A percentile compares a stretch with the other conserved stretches of the same genome.
Conservation (phyloP, 441 rosid species). For the Biscutella laevigata region DNA sequence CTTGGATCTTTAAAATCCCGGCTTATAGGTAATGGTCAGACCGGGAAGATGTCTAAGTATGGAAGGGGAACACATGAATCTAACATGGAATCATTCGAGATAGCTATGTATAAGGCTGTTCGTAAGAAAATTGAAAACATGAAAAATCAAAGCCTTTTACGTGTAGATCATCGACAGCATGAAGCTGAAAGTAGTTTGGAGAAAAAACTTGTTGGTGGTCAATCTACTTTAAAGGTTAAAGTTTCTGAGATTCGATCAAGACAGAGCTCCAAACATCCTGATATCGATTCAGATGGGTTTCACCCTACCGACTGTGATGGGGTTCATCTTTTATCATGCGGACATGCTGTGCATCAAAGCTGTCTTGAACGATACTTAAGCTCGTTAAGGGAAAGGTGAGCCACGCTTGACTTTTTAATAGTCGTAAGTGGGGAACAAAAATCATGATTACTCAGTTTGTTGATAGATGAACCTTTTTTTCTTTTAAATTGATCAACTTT, state of each 20-base stretch:
- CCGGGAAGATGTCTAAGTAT: constrained; percentile 33
- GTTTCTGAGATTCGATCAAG: constrained; percentile 40
- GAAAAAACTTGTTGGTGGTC: constrained; percentile 30
- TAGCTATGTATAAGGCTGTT: constrained; percentile 43
- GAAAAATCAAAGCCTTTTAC: constrained; percentile 21
- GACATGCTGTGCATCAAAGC: constrained; percentile 93
- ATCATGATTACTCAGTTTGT: constrained; percentile 6
- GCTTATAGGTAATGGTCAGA: constrained; percentile 42
- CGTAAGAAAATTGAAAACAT: constrained; percentile 30
- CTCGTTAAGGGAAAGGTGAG: constrained; percentile 84
- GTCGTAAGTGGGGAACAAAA: constrained; percentile 1
- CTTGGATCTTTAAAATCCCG: constrained; percentile 50
- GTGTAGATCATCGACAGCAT: constrained; percentile 24
- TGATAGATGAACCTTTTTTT: constrained; percentile 2
- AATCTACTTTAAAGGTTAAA: constrained; percentile 42
- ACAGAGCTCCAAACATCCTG: constrained; percentile 41
- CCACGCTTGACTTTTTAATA: constrained; percentile 13
- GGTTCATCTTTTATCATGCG: constrained; percentile 80
- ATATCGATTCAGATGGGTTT: constrained; percentile 46
- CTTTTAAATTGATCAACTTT: neutral
- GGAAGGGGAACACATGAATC: constrained; percentile 31
- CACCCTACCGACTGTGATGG: constrained; percentile 86
- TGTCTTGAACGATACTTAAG: constrained; percentile 82
- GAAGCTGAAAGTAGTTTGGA: constrained; percentile 29
- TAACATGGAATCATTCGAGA: constrained; percentile 53